Percentiles rank a stretch among this genome's conserved stretches.
phyloP scores from a whole-genome alignment of 192 early-diverging fungal genomes.

The Phycomyces nitens region DNA sequence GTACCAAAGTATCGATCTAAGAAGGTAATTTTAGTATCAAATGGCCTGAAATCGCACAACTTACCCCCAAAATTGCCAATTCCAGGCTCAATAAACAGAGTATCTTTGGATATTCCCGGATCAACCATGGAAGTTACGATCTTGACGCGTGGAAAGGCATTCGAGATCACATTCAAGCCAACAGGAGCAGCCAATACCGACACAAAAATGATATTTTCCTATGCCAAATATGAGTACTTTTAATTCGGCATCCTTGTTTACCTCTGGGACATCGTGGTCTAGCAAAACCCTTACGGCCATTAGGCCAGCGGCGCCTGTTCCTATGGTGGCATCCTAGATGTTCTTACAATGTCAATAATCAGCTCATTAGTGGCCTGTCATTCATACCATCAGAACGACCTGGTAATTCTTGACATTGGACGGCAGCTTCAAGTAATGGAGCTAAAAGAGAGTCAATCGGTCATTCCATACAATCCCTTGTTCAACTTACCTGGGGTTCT shows the following conservation, averaged over 20 bases:
- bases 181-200: constrained; percentile 76
- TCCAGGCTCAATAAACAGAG: constrained; percentile 74
- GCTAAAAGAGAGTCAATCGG: constrained; percentile 24
- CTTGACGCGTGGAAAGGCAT: constrained; percentile 79
- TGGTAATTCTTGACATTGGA: constrained; percentile 53
- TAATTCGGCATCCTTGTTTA: constrained; percentile 15
- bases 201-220: constrained; percentile 79
- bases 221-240: not conserved
- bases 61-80: constrained; percentile 83
- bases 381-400: constrained; percentile 63
- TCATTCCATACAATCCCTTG: constrained; percentile 3
- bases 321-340: constrained; percentile 77
- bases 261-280: constrained; percentile 85
- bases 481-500: constrained; percentile 60
- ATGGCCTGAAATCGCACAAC: not conserved
- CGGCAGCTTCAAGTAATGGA: constrained; percentile 86
- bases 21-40: not conserved
- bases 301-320: constrained; percentile 88
- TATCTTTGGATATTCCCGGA: constrained; percentile 57
- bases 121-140: constrained; percentile 84
- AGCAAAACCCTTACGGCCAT: constrained; percentile 94
- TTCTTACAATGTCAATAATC: not conserved
- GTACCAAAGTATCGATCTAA: constrained; percentile 59
- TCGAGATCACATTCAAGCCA: constrained; percentile 73
- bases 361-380: not conserved